Evolutionary conservation across 495 filamentous ascomycete genomes (phyloP), one percentile per base, ranked within the genome.

Genomic region (Talaromyces stipitatus): DNA sequence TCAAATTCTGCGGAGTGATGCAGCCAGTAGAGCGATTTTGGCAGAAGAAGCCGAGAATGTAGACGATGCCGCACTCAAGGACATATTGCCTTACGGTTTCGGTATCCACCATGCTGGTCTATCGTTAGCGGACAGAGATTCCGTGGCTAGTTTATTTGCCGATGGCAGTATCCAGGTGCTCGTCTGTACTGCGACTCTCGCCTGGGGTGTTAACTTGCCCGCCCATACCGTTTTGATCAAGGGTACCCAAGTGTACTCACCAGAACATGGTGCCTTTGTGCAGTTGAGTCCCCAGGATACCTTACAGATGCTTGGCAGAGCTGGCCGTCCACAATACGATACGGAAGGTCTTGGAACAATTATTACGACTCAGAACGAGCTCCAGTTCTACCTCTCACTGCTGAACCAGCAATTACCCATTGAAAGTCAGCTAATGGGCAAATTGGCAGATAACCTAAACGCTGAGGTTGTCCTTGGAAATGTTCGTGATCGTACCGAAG

Each of bases 331-430:
- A 8, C 94, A 99, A 62, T 99, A 90, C 64, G 94, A 99, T 69
- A 97, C 91, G 0, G 97, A 94, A 64, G 94, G 94, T 64, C 94
- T 97, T 62, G 94, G 94, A 69, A 96, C 97, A 66, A 97, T 99
- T 67, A 97, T 99, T 63, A 99, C 94, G 0, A 91, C 89, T 1
- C 92, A 97, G 65, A 74, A 79, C 14, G 94, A 99, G 71, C 89
- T 97, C 65, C 91, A 95, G 58, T 99, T 97, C 69, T 99, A 97
- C 57, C 82, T 97, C 10, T 96, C 92, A 1, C 79, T 99, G 29
- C 79, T 99, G 63, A 99, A 97, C 65, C 91, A 96, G 73, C 94
- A 99, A 72, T 72, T 99, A 43, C 95, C 94, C 1, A 99, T 99
- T 58, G 94, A 99, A 67, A 95, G 89, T 73, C 94, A 99, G 64